phyloP scores from a whole-genome alignment of 164 flowering plant genomes.

The Amborella trichopoda region DNA sequence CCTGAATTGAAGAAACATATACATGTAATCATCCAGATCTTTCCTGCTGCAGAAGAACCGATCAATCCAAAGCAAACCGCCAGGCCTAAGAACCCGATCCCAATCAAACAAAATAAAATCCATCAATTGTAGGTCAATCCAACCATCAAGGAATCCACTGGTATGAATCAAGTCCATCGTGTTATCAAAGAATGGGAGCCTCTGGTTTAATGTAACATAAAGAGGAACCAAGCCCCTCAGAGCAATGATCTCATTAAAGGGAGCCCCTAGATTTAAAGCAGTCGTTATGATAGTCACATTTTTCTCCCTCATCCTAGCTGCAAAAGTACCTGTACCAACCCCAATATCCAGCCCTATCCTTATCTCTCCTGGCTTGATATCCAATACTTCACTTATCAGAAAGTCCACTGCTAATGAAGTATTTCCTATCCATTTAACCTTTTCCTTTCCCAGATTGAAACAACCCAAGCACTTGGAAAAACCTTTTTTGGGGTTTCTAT shows the following conservation, averaged over 20 bases:
- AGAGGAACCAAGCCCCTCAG: constrained; percentile 82
- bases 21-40: constrained; percentile 80
- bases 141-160: constrained; percentile 71
- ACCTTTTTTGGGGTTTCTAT: constrained; percentile 57
- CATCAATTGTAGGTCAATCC: constrained; percentile 69
- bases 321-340: constrained; percentile 76
- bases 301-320: constrained; percentile 81
- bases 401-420: constrained; percentile 44
- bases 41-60: constrained; percentile 62
- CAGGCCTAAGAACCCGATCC: constrained; percentile 85
- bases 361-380: constrained; percentile 66
- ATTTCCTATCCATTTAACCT: constrained; percentile 59
- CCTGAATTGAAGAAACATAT: constrained; percentile 88
- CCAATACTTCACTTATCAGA: constrained; percentile 47
- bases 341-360: constrained; percentile 76
- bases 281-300: constrained; percentile 72
- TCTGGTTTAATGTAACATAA: constrained; percentile 61
- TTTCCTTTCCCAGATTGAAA: constrained; percentile 89
- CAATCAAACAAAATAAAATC: constrained; percentile 82
- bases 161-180: constrained; percentile 91
- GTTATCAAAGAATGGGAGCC: constrained; percentile 88
- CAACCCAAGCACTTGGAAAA: constrained; percentile 67
- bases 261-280: constrained; percentile 87
- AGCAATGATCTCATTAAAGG: constrained; percentile 83
- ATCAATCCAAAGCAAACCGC: constrained; percentile 85